Percentiles rank a stretch among this genome's conserved stretches.
These are phyloP conservation scores for Talaromyces marneffei DNA, from an alignment of 2,329 filamentous ascomycete genomes.

Conservation along the genomic window DNA sequence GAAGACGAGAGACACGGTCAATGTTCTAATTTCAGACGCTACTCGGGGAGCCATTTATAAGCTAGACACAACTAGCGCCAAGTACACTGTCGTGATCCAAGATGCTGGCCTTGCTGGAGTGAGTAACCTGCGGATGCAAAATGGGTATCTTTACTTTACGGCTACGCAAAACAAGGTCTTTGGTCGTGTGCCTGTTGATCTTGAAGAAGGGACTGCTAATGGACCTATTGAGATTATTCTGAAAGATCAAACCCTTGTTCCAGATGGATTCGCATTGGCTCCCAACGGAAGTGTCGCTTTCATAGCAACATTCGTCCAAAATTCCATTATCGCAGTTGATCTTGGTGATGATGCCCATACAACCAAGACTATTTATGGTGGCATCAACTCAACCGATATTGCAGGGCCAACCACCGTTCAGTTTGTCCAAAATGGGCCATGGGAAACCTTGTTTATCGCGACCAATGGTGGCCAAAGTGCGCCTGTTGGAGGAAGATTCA, in stretches of 20 bases:
- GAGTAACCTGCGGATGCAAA: slow-evolving; percentile 15
- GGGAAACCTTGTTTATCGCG: slow-evolving; percentile 16
- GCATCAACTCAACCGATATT: slow-evolving; percentile 13
- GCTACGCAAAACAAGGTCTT: slow-evolving; percentile 17
- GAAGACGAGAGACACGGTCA: slow-evolving; percentile 7
- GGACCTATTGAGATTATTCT: slow-evolving; percentile 17
- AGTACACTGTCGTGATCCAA: slow-evolving; percentile 15
- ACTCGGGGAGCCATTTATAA: slow-evolving; percentile 16
- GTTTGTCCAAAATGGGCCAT: slow-evolving; percentile 14
- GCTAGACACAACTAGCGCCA: slow-evolving; percentile 14
- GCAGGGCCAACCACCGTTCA: slow-evolving; percentile 18
- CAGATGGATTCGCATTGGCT: slow-evolving; percentile 19
- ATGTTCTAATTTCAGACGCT: slow-evolving; percentile 17
- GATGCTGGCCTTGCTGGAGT: slow-evolving; percentile 17
- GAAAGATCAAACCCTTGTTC: slow-evolving; percentile 7
- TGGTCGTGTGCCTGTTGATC: slow-evolving; percentile 18
- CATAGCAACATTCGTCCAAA: slow-evolving; percentile 16
- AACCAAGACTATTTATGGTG: slow-evolving; percentile 5
- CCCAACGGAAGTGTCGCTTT: slow-evolving; percentile 15
- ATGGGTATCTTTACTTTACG: slow-evolving; percentile 18
- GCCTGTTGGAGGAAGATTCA: slow-evolving; percentile 13
- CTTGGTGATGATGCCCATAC: slow-evolving; percentile 10
- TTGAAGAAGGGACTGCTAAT: slow-evolving; percentile 14
- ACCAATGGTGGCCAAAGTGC: slow-evolving; percentile 15
- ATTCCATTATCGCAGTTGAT: slow-evolving; percentile 15